Conservation (phyloP, 768 basidiomycete genomes). For the Boletus pseudo-olivaceus region DNA sequence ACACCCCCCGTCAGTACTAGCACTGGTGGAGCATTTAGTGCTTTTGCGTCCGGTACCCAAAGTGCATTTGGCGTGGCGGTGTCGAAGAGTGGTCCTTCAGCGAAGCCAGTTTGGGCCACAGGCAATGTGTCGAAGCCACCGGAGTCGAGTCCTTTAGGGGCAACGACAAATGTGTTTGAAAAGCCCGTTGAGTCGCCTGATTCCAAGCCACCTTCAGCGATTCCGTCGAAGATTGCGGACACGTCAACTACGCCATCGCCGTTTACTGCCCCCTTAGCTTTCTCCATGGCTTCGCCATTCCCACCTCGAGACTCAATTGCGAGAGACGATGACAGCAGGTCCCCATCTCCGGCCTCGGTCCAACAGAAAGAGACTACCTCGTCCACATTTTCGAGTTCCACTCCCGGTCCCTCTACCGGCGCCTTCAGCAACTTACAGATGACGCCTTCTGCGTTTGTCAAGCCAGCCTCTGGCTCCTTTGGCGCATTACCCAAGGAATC, state of each 20-base stretch:
- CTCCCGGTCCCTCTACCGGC: conserved; percentile 27
- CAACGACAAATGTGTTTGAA: conserved; percentile 4
- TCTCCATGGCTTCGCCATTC: conserved; percentile 3
- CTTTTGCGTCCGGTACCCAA: conserved; percentile 30
- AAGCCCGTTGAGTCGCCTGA: conserved; percentile 9
- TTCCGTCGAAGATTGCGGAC: conserved; percentile 1
- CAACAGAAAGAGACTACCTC: conserved; percentile 6
- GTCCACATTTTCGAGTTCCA: conserved; percentile 17
- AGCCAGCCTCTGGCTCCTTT: conserved; percentile 36
- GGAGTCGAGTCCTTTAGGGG: conserved; percentile 4
- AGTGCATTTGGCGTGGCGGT: conserved; percentile 29
- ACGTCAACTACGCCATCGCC: conserved; percentile 3
- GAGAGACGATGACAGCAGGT: conserved; percentile 24
- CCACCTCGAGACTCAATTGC: conserved; percentile 11
- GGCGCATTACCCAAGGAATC: conserved; percentile 40
- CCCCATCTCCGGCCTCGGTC: conserved; percentile 22
- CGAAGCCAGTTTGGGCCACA: conserved; percentile 24
- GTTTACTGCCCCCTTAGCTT: neutral
- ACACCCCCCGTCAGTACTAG: conserved; percentile 10
- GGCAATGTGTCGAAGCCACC: conserved; percentile 6
- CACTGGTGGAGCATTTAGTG: conserved; percentile 34
- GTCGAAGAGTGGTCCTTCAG: conserved; percentile 13
- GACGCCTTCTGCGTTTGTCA: conserved; percentile 34
- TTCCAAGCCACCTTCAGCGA: conserved; percentile 10
- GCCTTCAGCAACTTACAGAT: conserved; percentile 41